Evolutionary conservation across 768 basidiomycete genomes (phyloP).

Genomic region (Mycena olivaceomarginata): DNA sequence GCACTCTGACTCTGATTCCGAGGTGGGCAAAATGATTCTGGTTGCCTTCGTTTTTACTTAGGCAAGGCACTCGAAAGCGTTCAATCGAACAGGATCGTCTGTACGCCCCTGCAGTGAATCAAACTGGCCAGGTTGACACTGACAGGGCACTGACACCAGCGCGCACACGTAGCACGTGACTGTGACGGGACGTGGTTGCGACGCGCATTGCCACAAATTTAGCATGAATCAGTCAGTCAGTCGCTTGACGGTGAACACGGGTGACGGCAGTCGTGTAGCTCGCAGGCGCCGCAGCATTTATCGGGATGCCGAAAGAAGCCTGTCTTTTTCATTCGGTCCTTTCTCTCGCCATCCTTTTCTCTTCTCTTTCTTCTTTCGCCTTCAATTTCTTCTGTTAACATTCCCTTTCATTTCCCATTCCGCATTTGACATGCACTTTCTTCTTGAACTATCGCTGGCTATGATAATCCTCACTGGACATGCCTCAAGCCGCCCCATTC

Average conservation of each 20-base stretch:
- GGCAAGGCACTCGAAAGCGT: too few relatives aligned
- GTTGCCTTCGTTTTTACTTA: too few relatives aligned
- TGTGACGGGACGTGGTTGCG: slow-evolving; percentile 31
- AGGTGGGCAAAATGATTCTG: too few relatives aligned
- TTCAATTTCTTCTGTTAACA: neutral
- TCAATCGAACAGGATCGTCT: too few relatives aligned
- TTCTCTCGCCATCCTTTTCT: neutral
- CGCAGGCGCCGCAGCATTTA: neutral
- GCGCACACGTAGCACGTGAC: slow-evolving; percentile 13
- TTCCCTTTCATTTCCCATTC: neutral
- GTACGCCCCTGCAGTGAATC: too few relatives aligned
- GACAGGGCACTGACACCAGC: neutral
- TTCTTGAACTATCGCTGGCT: neutral
- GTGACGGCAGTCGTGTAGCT: neutral
- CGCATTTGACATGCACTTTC: slow-evolving; percentile 21
- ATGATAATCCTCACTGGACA: neutral
- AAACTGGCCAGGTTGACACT: too few relatives aligned
- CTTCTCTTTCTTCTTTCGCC: neutral
- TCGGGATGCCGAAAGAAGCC: neutral
- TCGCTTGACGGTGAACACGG: neutral
- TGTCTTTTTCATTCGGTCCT: neutral
- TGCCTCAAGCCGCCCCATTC: neutral
- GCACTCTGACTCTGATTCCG: too few relatives aligned
- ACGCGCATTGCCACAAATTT: slow-evolving; percentile 13
- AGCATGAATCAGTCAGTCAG: neutral